A percentile compares a stretch with the other conserved stretches of the same genome.
Conservation (phyloP, 2,329 filamentous ascomycete species). For the Pseudocercospora crystallina region DNA sequence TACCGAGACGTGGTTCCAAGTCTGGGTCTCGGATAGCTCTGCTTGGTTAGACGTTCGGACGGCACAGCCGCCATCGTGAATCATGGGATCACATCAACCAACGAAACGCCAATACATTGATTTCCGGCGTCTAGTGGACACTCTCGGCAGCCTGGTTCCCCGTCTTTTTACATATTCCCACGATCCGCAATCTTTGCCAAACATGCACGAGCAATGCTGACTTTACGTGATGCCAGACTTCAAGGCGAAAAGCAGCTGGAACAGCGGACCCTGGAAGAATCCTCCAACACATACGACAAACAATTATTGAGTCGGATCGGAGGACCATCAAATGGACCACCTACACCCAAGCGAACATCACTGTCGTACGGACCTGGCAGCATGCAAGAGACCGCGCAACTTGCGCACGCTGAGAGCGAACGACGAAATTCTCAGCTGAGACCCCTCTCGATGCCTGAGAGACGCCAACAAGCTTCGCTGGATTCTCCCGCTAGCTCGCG, state of each 20-base stretch:
- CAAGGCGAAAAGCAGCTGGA: conserved; percentile 62
- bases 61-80: conserved; percentile 18
- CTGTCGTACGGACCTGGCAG: conserved; percentile 29
- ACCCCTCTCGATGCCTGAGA: conserved; percentile 47
- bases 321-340: conserved; percentile 49
- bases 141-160: too few relatives aligned
- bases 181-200: not conserved
- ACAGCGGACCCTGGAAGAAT: conserved; percentile 56
- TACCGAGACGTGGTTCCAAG: not conserved
- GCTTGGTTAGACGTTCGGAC: conserved; percentile 15
- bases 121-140: not conserved
- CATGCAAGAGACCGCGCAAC: conserved; percentile 33
- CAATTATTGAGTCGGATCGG: conserved; percentile 63
- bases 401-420: conserved; percentile 39
- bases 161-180: conserved; percentile 2
- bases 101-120: conserved; percentile 6
- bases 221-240: conserved; percentile 42
- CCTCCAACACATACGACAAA: conserved; percentile 63
- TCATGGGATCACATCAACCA: conserved; percentile 10
- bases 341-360: conserved; percentile 51
- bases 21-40: conserved; percentile 8
- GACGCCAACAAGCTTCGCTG: conserved; percentile 37
- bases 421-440: conserved; percentile 44
- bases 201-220: conserved; percentile 15
- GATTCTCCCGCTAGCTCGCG: conserved; percentile 40